Evolutionary conservation across 192 early-diverging fungal species (phyloP), one percentile per base, ranked within the genome.

Genomic region (Gaertneriomyces semiglobifer): DNA sequence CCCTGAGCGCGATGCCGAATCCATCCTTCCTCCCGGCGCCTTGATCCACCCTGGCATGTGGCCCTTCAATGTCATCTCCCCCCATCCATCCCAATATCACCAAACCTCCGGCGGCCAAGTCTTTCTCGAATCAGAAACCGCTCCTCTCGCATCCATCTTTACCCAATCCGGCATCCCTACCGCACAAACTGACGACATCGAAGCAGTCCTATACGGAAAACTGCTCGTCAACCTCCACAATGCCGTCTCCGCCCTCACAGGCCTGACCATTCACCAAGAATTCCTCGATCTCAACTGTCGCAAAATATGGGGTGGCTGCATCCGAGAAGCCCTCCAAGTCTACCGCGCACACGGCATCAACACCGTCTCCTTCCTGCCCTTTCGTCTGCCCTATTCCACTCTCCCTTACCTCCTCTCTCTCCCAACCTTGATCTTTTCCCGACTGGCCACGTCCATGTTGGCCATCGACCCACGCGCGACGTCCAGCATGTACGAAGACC

Each of bases 151-250:
- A 25, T 53, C 60, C 1, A 40, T 78, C 2, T 60, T 81, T 6
- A 47, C 51, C n/a, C 51, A 50, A 45, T 43, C 59, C 12, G 74
- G 71, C 12, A 58, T 78, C 10, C 63, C 58, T 9, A 59, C 60
- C 33, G 44, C 58, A 44, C 44, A 52, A 44, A 53, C 65, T 4
- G 45, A 18, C 25, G 70, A 81, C 51, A 81, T 81, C 64, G 41
- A 44, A 6, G 62, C 45, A 9, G 54, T 81, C 11, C 68, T 63
- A 8, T 78, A 81, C 55, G 76, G 77, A 6, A 81, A 78, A 53
- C 63, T 81, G 12, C 40, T 78, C n/a, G 16, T 79, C 40, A 78
- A 81, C 68, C 58, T 81, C 8, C 78, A 81, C 66, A 81, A 81
- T 62, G 71, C 79, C 43, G 54, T 79, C 19, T 70, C 50, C 4